A percentile compares a stretch with the other conserved stretches of the same genome.
phyloP scores from a whole-genome alignment of 2,329 filamentous ascomycete genomes.

The Alternaria solani region DNA sequence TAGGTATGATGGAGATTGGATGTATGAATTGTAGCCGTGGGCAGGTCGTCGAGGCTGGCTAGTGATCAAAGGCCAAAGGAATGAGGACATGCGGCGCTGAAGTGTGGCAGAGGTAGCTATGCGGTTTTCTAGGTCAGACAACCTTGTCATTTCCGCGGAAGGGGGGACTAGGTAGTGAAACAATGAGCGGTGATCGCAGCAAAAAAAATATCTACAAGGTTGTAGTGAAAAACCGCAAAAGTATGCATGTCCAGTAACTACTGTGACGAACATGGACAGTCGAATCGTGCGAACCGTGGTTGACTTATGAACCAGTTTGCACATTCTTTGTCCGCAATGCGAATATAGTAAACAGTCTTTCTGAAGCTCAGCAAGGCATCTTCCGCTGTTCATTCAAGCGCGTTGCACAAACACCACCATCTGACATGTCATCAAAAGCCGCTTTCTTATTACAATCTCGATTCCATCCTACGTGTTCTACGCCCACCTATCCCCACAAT shows the following conservation, averaged over 20 bases:
- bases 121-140: neutral
- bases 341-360: neutral
- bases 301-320: neutral
- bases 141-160: neutral
- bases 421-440: neutral
- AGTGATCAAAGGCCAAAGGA: neutral
- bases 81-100: neutral
- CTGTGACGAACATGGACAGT: neutral
- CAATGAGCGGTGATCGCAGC: neutral
- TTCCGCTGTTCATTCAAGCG: neutral
- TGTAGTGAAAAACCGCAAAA: neutral
- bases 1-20: neutral
- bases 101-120: neutral
- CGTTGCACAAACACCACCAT: neutral
- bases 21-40: too few relatives aligned
- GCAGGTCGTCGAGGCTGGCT: neutral
- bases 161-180: neutral
- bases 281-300: neutral
- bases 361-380: neutral
- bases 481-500: constrained; percentile 15
- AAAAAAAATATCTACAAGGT: neutral
- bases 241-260: neutral
- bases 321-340: neutral
- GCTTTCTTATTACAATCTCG: constrained; percentile 10
- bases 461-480: constrained; percentile 36